Conservation (phyloP, 2,329 filamentous ascomycete species). For the Laburnicola sp. region DNA sequence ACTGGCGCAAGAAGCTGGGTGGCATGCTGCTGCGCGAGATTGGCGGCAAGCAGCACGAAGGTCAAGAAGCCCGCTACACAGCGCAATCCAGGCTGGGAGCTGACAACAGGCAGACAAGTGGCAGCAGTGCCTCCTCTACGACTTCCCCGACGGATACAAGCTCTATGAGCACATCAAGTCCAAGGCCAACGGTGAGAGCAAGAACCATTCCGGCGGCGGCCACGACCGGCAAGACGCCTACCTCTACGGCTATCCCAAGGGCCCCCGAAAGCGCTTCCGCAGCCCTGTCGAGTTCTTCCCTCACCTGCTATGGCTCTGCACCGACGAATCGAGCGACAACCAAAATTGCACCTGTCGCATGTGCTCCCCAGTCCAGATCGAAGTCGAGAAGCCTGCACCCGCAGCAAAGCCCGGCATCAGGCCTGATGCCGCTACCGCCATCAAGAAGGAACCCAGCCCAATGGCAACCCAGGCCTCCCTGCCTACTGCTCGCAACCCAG, state of each 20-base stretch:
- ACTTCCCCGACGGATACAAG: constrained; percentile 60
- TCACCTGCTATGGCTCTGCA: constrained; percentile 60
- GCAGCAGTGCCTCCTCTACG: constrained; percentile 54
- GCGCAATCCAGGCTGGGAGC: constrained; percentile 25
- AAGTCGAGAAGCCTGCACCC: constrained; percentile 45
- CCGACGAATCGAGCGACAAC: constrained; percentile 56
- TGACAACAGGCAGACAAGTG: constrained; percentile 42
- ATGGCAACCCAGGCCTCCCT: constrained; percentile 27
- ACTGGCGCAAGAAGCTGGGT: constrained; percentile 62
- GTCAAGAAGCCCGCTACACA: constrained; percentile 20
- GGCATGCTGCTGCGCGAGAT: constrained; percentile 61
- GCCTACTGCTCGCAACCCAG: constrained; percentile 20
- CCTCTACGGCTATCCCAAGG: constrained; percentile 62
- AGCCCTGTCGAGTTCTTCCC: constrained; percentile 64
- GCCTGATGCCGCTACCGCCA: constrained; percentile 22
- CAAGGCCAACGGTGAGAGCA: constrained; percentile 52
- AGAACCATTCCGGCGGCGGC: constrained; percentile 54
- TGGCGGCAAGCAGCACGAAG: constrained; percentile 41
- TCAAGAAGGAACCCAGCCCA: constrained; percentile 26
- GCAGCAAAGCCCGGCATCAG: constrained; percentile 27
- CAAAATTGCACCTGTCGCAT: constrained; percentile 62
- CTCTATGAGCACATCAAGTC: constrained; percentile 63
- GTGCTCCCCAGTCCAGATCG: constrained; percentile 58
- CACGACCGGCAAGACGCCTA: constrained; percentile 63
- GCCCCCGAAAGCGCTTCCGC: constrained; percentile 60